Evolutionary conservation across 116 monocot genomes (phyloP), one percentile per base, ranked within the genome.

Genomic region (Phalaenopsis hybrid): DNA sequence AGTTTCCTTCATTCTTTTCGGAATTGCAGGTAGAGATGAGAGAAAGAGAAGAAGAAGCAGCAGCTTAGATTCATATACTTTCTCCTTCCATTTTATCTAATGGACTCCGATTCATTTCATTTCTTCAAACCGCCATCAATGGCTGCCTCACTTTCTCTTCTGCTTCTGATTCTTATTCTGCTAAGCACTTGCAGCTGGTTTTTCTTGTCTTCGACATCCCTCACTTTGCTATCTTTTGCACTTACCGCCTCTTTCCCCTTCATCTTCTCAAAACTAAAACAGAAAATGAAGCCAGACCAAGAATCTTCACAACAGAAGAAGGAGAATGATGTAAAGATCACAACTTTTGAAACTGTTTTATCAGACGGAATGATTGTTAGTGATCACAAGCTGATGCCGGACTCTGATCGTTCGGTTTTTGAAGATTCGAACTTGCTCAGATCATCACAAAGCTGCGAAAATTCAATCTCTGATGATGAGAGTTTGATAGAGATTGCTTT

Each of bases 401-500:
- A 0, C 16, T 16, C 55, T 15, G 55, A 55, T 55, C 16, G 55
- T 55, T 55, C 55, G 15, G 55, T 16, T 4, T 17, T 17, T 4
- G 83, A 82, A 0, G 79, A 82, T n/a, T 23, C 81, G 2, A 80
- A 57, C 33, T 23, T 67, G 20, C 80, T 86, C 74, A 41, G 76
- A 25, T 57, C 72, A 18, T 6, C 21, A 31, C 74, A 63, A 18
- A 74, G 82, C 31, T 86, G 80, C 0, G 88, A 86, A n/a, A 79
- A 58, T 55, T 88, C 86, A 23, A 83, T 90, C 51, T 88, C 92
- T 6, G 91, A 92, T 23, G 91, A 95, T 6, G 95, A 95, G 55
- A 88, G 88, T 84, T 88, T 95, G 33, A 91, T 95, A 21, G 95
- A 95, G 82, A 91, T 95, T 34, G 82, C 84, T 12, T 85, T 95